phyloP scores from a whole-genome alignment of 768 basidiomycete genomes.

The Rhizopogon roseolus region DNA sequence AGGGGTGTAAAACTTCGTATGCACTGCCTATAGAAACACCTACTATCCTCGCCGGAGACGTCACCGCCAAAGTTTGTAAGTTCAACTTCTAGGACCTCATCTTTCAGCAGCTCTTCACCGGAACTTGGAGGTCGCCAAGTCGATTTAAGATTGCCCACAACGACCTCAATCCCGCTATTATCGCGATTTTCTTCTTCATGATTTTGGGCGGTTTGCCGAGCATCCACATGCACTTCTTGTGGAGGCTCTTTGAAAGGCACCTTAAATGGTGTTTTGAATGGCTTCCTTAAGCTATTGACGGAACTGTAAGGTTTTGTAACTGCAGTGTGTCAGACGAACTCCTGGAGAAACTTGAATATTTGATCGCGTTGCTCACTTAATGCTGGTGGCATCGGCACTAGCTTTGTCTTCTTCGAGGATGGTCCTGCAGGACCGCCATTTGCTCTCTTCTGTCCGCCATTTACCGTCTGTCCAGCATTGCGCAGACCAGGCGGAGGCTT shows the following conservation, averaged over 20 bases:
- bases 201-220: neutral
- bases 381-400: conserved; percentile 15
- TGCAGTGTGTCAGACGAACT: conserved; percentile 10
- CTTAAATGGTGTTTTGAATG: conserved; percentile 43
- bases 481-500: neutral
- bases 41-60: neutral
- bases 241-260: conserved; percentile 28
- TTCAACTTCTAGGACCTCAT: neutral
- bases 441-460: conserved; percentile 19
- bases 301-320: conserved; percentile 47
- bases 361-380: conserved; percentile 12
- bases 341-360: neutral
- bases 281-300: conserved; percentile 38
- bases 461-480: neutral
- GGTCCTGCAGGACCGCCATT: conserved; percentile 8
- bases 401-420: conserved; percentile 17
- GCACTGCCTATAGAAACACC: neutral
- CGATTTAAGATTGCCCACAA: conserved; percentile 7
- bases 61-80: neutral
- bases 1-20: neutral
- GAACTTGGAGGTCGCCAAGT: neutral
- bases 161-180: neutral
- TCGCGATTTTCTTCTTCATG: neutral
- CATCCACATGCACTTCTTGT: neutral
- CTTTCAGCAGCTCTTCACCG: neutral